Evolutionary conservation across 805 yeast genomes (phyloP).

Genomic region (Ogataea methanolica): DNA sequence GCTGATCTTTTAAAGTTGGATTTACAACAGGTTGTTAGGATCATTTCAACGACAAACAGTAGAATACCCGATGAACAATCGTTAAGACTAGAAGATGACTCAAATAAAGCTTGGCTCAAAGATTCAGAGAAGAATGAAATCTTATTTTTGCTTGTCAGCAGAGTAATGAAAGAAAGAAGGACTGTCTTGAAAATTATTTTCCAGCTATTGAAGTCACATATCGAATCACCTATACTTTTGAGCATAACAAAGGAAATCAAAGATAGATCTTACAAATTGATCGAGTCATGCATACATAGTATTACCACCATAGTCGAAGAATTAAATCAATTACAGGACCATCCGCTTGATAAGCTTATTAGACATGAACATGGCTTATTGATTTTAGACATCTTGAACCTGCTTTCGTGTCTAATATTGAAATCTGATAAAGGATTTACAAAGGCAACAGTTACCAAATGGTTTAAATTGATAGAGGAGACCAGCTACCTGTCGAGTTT

Average conservation of each 20-base stretch:
- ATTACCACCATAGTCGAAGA: slow-evolving; percentile 7
- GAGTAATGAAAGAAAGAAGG: slow-evolving; percentile 49
- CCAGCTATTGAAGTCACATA: slow-evolving; percentile 30
- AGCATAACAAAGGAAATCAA: slow-evolving; percentile 37
- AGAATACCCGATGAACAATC: slow-evolving; percentile 32
- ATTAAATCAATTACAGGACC: slow-evolving; percentile 8
- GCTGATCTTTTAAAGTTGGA: slow-evolving; percentile 36
- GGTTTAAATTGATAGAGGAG: slow-evolving; percentile 52
- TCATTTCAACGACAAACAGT: slow-evolving; percentile 36
- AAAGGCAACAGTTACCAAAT: slow-evolving; percentile 34
- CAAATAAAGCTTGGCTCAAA: slow-evolving; percentile 20
- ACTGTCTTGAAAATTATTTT: slow-evolving; percentile 39
- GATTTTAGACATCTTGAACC: slow-evolving; percentile 22
- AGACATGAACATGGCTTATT: slow-evolving; percentile 12
- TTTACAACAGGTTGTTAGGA: slow-evolving; percentile 43
- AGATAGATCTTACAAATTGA: slow-evolving; percentile 20
- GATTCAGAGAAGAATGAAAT: slow-evolving; percentile 32
- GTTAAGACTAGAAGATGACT: slow-evolving; percentile 9
- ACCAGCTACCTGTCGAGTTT: slow-evolving; percentile 17
- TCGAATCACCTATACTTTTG: slow-evolving; percentile 25
- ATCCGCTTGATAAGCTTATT: slow-evolving; percentile 11
- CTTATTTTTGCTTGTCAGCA: slow-evolving; percentile 31
- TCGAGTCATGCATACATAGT: slow-evolving; percentile 26
- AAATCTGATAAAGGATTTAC: slow-evolving; percentile 19
- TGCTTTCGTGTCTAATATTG: slow-evolving; percentile 23